Percentiles rank a stretch among this genome's conserved stretches.
Evolutionary conservation across 345 rosid species (phyloP).

Genomic region (Eucalyptus viminalis): DNA sequence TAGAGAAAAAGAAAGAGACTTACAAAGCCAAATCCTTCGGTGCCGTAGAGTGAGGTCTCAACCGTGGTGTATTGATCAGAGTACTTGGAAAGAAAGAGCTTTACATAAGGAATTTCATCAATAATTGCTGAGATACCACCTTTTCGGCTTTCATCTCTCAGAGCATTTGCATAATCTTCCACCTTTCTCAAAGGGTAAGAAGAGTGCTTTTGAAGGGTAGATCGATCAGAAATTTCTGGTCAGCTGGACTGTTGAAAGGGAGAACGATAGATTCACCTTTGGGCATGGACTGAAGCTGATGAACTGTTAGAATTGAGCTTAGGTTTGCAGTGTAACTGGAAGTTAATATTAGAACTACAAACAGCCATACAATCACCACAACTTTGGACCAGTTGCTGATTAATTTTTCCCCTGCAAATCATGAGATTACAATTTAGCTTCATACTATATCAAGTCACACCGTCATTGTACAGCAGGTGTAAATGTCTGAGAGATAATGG

Average conservation of each 20-base stretch:
- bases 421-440: background rate
- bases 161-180: slow-evolving; percentile 10
- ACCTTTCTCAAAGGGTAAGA: background rate
- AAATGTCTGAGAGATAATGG: too few relatives aligned
- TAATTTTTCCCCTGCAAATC: background rate
- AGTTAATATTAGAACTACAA: too few relatives aligned
- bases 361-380: too few relatives aligned
- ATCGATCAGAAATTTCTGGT: background rate
- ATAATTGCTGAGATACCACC: slow-evolving; percentile 14
- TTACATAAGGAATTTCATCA: slow-evolving; percentile 30
- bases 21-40: slow-evolving; percentile 17
- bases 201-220: background rate
- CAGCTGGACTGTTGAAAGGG: background rate
- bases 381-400: too few relatives aligned
- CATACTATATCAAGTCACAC: background rate
- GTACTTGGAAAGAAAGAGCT: slow-evolving; percentile 20
- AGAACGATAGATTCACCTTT: background rate
- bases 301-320: too few relatives aligned
- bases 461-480: background rate
- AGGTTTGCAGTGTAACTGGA: too few relatives aligned
- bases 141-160: background rate
- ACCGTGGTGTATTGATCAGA: slow-evolving; percentile 9
- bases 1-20: background rate
- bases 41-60: slow-evolving; percentile 3
- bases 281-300: background rate